A percentile compares a stretch with the other conserved stretches of the same genome.
phyloP scores from a whole-genome alignment of 495 filamentous ascomycete species.

The Aspergillus avenaceus region DNA sequence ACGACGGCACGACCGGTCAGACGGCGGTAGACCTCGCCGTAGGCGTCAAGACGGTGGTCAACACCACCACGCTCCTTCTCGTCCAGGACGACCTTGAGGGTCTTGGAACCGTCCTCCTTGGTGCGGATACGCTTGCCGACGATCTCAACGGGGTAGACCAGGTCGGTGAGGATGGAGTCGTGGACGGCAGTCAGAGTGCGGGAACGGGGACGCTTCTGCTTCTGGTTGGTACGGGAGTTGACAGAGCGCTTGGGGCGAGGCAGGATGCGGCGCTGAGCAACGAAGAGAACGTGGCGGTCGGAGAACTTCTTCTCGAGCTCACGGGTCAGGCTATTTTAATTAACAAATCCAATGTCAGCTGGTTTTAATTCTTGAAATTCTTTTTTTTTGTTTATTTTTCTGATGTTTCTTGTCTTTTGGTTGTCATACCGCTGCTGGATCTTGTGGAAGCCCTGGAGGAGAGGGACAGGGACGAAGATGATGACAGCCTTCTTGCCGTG shows the following conservation, averaged over 20 bases:
- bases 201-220: conserved; percentile 96
- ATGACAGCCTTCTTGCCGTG: conserved; percentile 99
- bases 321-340: conserved; percentile 98
- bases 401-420: not conserved
- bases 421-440: conserved; percentile 92
- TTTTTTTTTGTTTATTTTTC: not conserved
- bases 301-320: conserved; percentile 99
- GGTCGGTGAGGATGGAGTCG: conserved; percentile 90
- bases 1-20: conserved; percentile 89
- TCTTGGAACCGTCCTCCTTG: conserved; percentile 95
- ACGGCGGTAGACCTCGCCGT: conserved; percentile 95
- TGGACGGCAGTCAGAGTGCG: conserved; percentile 97
- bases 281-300: conserved; percentile 98
- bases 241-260: conserved; percentile 94
- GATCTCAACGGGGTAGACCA: conserved; percentile 99
- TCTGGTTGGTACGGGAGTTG: conserved; percentile 88
- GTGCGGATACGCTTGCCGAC: conserved; percentile 96
- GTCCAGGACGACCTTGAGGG: conserved; percentile 95
- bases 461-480: conserved; percentile 99
- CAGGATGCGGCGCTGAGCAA: conserved; percentile 97
- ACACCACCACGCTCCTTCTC: conserved; percentile 99
- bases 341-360: conserved; percentile 1
- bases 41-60: conserved; percentile 98
- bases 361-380: too few relatives aligned
- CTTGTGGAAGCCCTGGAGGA: conserved; percentile 92